Base-by-base conservation (phyloP, 2,329 filamentous ascomycete species). In the Truncatella angustata region DNA sequence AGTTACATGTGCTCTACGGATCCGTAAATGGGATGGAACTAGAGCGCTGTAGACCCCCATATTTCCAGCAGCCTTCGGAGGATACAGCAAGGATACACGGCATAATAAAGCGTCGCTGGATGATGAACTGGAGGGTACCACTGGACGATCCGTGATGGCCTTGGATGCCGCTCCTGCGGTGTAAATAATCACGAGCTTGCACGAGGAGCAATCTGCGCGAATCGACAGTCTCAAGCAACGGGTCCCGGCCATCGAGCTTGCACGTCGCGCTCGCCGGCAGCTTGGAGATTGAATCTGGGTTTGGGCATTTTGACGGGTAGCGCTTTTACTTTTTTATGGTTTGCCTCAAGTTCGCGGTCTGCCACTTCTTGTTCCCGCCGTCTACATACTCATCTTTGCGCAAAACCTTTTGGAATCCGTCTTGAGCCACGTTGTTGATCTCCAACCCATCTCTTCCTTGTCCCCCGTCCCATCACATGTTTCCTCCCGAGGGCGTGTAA, bases 171-270 rank as follows among this genome's bases (percentile, higher is more conserved):
- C n/a, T n/a, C n/a, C n/a, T n/a, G n/a, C 34, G 24, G 18, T 35
- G 46, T 58, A 64, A 58, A 58, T 58, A 57, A 62, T 65, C 62
- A 65, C 60, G n/a, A n/a, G n/a, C n/a, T n/a, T n/a, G n/a, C n/a
- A n/a, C n/a, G 61, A 60, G 62, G 58, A 56, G 50, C 47, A 51
- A 58, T 59, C 58, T 49, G 45, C 45, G 16, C 43, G 43, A 46
- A 32, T 49, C 45, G n/a, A n/a, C n/a, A n/a, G n/a, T n/a, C n/a
- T n/a, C n/a, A n/a, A n/a, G n/a, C n/a, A n/a, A n/a, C n/a, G n/a
- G n/a, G n/a, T n/a, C n/a, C n/a, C n/a, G n/a, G n/a, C n/a, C n/a
- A n/a, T n/a, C n/a, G 45, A 34, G 32, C 21, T 36, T 49, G 30
- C 20, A n/a, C 23, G 20, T 26, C 32, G 30, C n/a, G n/a, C 21